phyloP scores from a whole-genome alignment of 2,329 filamentous ascomycete genomes.

The Trichoderma simmonsii region DNA sequence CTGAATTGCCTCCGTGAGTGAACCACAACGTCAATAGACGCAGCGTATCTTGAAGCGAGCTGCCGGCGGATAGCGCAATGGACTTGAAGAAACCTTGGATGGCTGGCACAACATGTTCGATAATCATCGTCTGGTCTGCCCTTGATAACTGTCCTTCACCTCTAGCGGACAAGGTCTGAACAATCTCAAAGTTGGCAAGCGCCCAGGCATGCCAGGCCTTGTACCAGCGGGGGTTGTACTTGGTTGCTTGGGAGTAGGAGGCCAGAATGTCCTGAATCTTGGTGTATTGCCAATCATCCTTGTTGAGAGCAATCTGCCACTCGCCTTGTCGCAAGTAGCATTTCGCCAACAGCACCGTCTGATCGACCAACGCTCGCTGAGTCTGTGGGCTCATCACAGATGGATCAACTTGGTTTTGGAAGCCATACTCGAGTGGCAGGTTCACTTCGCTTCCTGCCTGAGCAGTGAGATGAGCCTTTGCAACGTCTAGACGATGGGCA shows the following conservation, averaged over 20 bases:
- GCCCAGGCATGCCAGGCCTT: slow-evolving; percentile 99
- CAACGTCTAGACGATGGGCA: slow-evolving; percentile 52
- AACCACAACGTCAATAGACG: slow-evolving; percentile 95
- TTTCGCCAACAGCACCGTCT: slow-evolving; percentile 77
- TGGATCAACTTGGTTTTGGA: slow-evolving; percentile 46
- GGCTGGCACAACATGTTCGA: slow-evolving; percentile 89
- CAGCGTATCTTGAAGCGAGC: slow-evolving; percentile 92
- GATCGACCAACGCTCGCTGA: slow-evolving; percentile 55
- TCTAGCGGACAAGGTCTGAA: slow-evolving; percentile 72
- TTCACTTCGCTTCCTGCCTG: slow-evolving; percentile 47
- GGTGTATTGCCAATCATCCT: slow-evolving; percentile 83
- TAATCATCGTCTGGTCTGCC: slow-evolving; percentile 63
- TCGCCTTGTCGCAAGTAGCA: slow-evolving; percentile 96
- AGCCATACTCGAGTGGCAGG: slow-evolving; percentile 47
- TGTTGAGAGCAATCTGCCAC: slow-evolving; percentile 84
- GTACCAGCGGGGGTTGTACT: slow-evolving; percentile 93
- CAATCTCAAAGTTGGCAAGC: slow-evolving; percentile 95
- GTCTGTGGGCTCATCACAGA: slow-evolving; percentile 47
- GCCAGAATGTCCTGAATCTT: slow-evolving; percentile 83
- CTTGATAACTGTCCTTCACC: slow-evolving; percentile 50
- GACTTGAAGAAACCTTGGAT: slow-evolving; percentile 97
- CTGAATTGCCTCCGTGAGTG: slow-evolving; percentile 79
- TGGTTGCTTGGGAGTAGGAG: slow-evolving; percentile 89
- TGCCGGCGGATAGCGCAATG: slow-evolving; percentile 85
- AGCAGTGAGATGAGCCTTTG: slow-evolving; percentile 47